These are phyloP conservation scores for Melaleuca quinquenervia DNA, from an alignment of 345 rosid genomes.

Conservation along the genomic window DNA sequence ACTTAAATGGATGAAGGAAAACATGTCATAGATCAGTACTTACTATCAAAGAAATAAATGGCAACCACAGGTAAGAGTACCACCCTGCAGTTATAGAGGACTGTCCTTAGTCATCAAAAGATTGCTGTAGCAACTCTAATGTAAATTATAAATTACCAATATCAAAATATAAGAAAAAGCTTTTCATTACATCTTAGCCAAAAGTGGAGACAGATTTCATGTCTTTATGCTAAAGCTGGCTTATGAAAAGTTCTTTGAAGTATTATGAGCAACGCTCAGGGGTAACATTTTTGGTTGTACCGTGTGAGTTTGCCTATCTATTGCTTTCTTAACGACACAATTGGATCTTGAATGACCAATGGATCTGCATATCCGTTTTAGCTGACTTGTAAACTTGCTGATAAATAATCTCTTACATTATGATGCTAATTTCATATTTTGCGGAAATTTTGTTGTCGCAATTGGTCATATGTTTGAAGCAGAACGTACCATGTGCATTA, in stretches of 20 bases:
- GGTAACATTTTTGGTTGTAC: background rate
- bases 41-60: constrained; percentile 75
- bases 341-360: background rate
- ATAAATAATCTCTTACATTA: background rate
- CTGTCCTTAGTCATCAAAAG: background rate
- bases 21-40: constrained; percentile 12
- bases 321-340: background rate
- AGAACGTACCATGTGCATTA: constrained; percentile 60
- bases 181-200: background rate
- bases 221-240: background rate
- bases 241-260: background rate
- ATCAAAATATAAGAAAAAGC: background rate
- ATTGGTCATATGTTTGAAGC: background rate
- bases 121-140: background rate
- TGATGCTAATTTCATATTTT: background rate
- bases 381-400: background rate
- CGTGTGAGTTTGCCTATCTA: background rate
- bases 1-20: background rate
- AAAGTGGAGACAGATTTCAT: background rate
- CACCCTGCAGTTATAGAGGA: constrained; percentile 32
- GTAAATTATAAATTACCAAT: background rate
- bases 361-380: background rate
- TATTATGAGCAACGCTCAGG: background rate
- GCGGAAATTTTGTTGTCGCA: background rate
- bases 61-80: constrained; percentile 66